Base-by-base conservation (phyloP, 78 protist species). In the Dictyostelium intermedium region DNA sequence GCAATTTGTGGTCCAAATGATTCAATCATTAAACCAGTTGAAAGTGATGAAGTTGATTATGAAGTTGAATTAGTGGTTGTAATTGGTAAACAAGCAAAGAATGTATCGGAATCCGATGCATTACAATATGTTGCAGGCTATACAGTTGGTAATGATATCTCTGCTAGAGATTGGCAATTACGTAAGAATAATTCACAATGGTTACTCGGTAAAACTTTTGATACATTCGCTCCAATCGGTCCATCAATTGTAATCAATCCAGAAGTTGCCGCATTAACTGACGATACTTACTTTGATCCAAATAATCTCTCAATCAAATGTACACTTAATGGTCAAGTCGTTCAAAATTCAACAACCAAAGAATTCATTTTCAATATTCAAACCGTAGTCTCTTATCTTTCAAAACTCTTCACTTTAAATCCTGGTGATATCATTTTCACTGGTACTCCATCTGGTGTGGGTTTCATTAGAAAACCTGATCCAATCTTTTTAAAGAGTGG, bases 361-460 rank as follows among this genome's bases (percentile, higher is more conserved):
- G 95, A 95, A 50, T 85, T 95, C 18, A 78, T 91, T 41, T 92
- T 92, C 85, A 83, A 83, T 16, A 69, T 74, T 2, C 84, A 91
- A 50, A 87, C 82, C n/a, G 83, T 95, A 7, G 79, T 95, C 16
- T 80, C 91, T 7, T 91, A 92, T 72, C 63, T 78, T 35, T 45
- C 85, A 16, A 6, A 25, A 2, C 41, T 73, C 2, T 30, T 95
- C 41, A 95, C 97, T 13, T 61, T 95, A 43, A 70, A 50, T 27
- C 92, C 97, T 18, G 97, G 97, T 20, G 97, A 95, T 53, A 47
- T 95, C 25, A 89, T 95, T 30, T 95, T 95, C 16, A 95, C 91
- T 6, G 97, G 97, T 18, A 95, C 97, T 1, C 97, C 97, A 32
- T 32, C 82, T 4, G 97, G 97, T 20, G 95, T 89, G 0, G 94